Conservation (phyloP, 1,284 basidiomycete genomes). For the Cutaneotrichosporon daszewskae region DNA sequence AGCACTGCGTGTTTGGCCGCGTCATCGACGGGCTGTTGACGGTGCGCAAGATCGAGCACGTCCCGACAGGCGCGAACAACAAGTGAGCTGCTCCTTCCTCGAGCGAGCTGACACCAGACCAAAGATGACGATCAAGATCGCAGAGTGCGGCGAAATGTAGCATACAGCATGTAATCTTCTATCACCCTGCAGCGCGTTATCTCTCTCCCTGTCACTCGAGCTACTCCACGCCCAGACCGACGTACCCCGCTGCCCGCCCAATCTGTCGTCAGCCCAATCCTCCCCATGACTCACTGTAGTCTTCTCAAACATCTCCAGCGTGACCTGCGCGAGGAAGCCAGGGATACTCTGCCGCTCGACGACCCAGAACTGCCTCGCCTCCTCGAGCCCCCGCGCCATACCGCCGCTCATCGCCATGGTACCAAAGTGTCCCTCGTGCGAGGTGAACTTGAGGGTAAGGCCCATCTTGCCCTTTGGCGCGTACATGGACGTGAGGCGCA, state of each 20-base stretch:
- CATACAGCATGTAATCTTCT: background rate
- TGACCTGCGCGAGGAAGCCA: conserved; percentile 52
- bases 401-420: conserved; percentile 51
- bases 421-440: conserved; percentile 50
- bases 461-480: conserved; percentile 51
- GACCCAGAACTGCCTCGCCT: conserved; percentile 52
- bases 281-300: conserved; percentile 37
- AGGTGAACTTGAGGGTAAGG: conserved; percentile 48
- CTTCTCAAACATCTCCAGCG: conserved; percentile 51
- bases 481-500: conserved; percentile 54
- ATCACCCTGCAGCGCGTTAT: background rate
- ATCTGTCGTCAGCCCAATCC: conserved; percentile 19
- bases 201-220: background rate
- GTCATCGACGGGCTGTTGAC: conserved; percentile 85
- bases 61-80: conserved; percentile 64
- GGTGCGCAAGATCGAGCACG: conserved; percentile 88
- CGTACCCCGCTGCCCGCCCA: conserved; percentile 41
- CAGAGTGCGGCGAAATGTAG: conserved; percentile 54
- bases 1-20: conserved; percentile 88
- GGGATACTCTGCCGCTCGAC: conserved; percentile 51
- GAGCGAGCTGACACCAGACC: conserved; percentile 9
- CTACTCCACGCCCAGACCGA: conserved; percentile 22
- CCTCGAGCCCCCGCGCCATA: conserved; percentile 46
- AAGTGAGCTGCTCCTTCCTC: conserved; percentile 15
- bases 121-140: conserved; percentile 19